Percentiles rank a stretch among this genome's conserved stretches.
Evolutionary conservation across 164 flowering plant genomes (phyloP).

Genomic region (Annona cherimola): DNA sequence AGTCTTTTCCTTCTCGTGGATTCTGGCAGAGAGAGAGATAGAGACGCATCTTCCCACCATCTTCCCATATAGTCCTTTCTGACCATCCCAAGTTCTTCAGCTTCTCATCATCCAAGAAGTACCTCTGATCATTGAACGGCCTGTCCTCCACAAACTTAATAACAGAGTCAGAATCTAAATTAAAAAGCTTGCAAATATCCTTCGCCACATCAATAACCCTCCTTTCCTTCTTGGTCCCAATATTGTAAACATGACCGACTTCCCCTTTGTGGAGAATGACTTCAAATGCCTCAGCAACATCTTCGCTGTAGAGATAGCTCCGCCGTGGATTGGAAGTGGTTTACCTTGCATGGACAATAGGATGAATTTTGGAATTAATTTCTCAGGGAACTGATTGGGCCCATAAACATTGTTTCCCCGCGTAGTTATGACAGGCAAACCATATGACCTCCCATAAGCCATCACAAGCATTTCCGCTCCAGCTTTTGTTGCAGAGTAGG

Average conservation of each 20-base stretch:
- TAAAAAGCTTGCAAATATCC: slow-evolving; percentile 66
- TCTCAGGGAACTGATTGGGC: slow-evolving; percentile 77
- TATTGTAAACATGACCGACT: slow-evolving; percentile 76
- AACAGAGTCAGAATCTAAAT: slow-evolving; percentile 40
- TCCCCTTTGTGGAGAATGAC: slow-evolving; percentile 72
- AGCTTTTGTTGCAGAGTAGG: slow-evolving; percentile 80
- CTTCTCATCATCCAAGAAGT: slow-evolving; percentile 72
- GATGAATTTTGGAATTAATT: slow-evolving; percentile 67
- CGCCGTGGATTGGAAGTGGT: slow-evolving; percentile 72
- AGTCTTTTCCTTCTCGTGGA: slow-evolving; percentile 49
- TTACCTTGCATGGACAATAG: slow-evolving; percentile 67
- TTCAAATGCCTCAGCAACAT: slow-evolving; percentile 84
- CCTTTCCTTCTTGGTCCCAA: slow-evolving; percentile 73
- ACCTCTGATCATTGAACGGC: slow-evolving; percentile 70
- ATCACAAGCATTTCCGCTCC: slow-evolving; percentile 87
- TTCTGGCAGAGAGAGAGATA: slow-evolving; percentile 41
- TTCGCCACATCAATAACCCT: slow-evolving; percentile 69
- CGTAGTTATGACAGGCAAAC: slow-evolving; percentile 69
- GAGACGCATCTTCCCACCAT: slow-evolving; percentile 58
- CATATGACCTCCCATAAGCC: slow-evolving; percentile 79
- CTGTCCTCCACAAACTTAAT: slow-evolving; percentile 65
- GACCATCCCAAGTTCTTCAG: slow-evolving; percentile 68
- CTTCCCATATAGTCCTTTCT: slow-evolving; percentile 66
- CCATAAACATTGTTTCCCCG: slow-evolving; percentile 80
- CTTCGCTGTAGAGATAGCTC: slow-evolving; percentile 70